A percentile compares a stretch with the other conserved stretches of the same genome.
Evolutionary conservation across 2,329 filamentous ascomycete genomes (phyloP).

Genomic region (Myriosclerotinia scirpicola): DNA sequence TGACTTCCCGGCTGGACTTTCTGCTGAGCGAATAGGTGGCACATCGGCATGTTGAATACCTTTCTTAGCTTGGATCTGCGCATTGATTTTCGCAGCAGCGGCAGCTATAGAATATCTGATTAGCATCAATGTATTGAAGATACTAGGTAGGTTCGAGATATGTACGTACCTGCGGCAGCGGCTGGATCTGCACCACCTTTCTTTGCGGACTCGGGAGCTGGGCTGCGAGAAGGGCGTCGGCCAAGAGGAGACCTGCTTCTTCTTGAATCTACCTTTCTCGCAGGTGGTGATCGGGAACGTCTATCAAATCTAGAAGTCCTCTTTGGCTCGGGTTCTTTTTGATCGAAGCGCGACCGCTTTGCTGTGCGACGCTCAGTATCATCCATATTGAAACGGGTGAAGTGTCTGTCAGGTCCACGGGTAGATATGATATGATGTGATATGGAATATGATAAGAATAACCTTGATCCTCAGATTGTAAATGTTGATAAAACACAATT

Average conservation of each 20-base stretch:
- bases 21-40: slow-evolving; percentile 65
- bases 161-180: slow-evolving; percentile 67
- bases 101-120: slow-evolving; percentile 57
- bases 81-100: slow-evolving; percentile 84
- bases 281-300: slow-evolving; percentile 78
- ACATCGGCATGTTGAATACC: slow-evolving; percentile 89
- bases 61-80: slow-evolving; percentile 80
- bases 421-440: not conserved
- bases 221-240: slow-evolving; percentile 41
- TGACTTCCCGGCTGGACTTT: slow-evolving; percentile 35
- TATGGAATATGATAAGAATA: not conserved
- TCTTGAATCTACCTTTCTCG: slow-evolving; percentile 63
- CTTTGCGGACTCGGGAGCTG: slow-evolving; percentile 42
- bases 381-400: slow-evolving; percentile 56
- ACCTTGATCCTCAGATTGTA: not conserved
- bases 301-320: slow-evolving; percentile 82
- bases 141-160: too few species aligned
- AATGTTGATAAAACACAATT: not conserved
- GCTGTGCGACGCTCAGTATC: slow-evolving; percentile 70
- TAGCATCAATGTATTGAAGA: not conserved
- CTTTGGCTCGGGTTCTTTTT: slow-evolving; percentile 79
- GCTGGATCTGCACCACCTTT: slow-evolving; percentile 63
- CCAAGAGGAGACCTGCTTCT: slow-evolving; percentile 79
- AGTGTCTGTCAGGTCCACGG: not conserved
- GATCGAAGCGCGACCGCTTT: slow-evolving; percentile 93